Percentiles rank a stretch among this genome's conserved stretches.
Evolutionary conservation across 306 rosid species (phyloP).

Genomic region (Hylodesmum podocarpum): DNA sequence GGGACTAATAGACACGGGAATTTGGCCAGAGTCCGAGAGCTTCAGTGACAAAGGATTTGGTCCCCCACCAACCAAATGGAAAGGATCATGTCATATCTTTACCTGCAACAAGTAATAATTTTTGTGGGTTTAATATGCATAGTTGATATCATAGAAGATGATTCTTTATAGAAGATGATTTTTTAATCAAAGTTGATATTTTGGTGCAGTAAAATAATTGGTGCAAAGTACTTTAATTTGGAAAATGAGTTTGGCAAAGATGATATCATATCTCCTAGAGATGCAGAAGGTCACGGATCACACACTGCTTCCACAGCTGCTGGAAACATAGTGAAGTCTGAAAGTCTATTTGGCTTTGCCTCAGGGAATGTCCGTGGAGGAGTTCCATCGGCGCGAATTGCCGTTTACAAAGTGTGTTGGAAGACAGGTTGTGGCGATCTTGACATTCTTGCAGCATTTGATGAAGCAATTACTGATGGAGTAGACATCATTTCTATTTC

Average conservation of each 20-base stretch:
- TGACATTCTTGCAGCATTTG: conserved; percentile 44
- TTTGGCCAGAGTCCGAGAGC: conserved; percentile 52
- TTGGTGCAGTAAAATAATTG: conserved; percentile 56
- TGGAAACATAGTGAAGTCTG: conserved; percentile 34
- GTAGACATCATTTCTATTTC: conserved; percentile 52
- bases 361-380: conserved; percentile 46
- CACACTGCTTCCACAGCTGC: conserved; percentile 53
- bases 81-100: conserved; percentile 42
- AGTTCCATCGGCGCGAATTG: conserved; percentile 41
- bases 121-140: too few species aligned
- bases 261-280: conserved; percentile 41
- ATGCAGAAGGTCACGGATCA: conserved; percentile 47
- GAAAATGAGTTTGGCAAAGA: background rate
- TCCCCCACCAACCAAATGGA: conserved; percentile 54
- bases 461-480: conserved; percentile 56
- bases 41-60: conserved; percentile 46
- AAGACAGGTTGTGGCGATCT: too few species aligned
- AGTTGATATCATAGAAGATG: too few species aligned
- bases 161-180: too few species aligned
- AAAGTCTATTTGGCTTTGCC: conserved; percentile 36
- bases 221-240: conserved; percentile 41
- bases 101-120: conserved; percentile 60
- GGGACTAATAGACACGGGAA: conserved; percentile 42
- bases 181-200: too few species aligned
- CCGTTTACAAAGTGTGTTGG: conserved; percentile 32